Conservation (phyloP, 352 stramenopile genomes). For the Globisporangium viniferum region DNA sequence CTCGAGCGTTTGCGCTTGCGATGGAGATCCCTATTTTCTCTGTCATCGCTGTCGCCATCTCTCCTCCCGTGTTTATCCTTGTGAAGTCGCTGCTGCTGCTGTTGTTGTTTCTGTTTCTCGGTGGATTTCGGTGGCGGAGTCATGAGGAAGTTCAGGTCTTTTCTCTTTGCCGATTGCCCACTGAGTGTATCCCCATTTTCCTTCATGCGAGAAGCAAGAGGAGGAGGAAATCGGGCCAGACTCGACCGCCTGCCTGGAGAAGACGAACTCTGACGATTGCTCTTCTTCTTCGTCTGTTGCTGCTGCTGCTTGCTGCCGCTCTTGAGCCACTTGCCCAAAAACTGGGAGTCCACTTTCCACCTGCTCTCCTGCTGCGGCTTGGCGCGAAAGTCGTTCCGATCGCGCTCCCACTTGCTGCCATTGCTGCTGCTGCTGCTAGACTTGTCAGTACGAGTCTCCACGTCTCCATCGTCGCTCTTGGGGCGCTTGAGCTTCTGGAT, state of each 20-base stretch:
- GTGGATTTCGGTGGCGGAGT: background rate
- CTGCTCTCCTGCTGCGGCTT: slow-evolving; percentile 3
- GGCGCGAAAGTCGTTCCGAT: slow-evolving; percentile 18
- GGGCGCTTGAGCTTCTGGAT: slow-evolving; percentile 7
- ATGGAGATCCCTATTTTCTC: background rate
- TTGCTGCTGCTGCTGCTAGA: background rate
- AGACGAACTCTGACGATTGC: background rate
- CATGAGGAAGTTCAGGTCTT: slow-evolving; percentile 2
- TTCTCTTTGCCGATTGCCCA: background rate
- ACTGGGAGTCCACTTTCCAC: slow-evolving; percentile 19
- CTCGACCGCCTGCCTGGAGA: background rate
- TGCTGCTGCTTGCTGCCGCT: background rate
- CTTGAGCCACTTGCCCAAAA: slow-evolving; percentile 16
- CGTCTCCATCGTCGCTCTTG: slow-evolving; percentile 1
- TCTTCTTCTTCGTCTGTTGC: background rate
- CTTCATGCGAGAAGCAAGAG: background rate
- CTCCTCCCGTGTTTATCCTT: background rate
- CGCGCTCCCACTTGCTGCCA: slow-evolving; percentile 19
- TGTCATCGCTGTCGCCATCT: background rate
- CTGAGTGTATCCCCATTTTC: background rate
- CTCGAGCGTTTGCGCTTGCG: slow-evolving; percentile 13
- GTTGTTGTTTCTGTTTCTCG: background rate
- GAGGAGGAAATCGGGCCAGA: background rate
- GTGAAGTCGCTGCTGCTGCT: background rate
- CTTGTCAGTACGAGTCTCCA: background rate